A percentile compares a stretch with the other conserved stretches of the same genome.
Evolutionary conservation across 768 basidiomycete species (phyloP).

Genomic region (Chlorophyllum brunneum): DNA sequence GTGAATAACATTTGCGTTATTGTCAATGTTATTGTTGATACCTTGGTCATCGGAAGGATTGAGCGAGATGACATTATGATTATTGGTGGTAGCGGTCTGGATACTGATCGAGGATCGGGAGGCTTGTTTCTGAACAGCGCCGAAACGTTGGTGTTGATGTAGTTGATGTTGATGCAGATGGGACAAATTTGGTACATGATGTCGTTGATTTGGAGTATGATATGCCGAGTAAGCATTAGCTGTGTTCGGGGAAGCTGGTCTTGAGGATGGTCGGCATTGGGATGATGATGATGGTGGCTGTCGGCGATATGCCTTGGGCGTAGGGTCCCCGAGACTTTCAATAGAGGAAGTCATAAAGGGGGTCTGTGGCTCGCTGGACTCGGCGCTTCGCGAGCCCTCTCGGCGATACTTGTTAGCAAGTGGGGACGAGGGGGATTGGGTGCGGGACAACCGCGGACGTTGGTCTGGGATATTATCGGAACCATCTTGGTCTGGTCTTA

Average conservation of each 20-base stretch:
- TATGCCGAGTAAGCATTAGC: not conserved
- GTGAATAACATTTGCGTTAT: slow-evolving; percentile 24
- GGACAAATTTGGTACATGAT: not conserved
- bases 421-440: slow-evolving; percentile 24
- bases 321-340: slow-evolving; percentile 28
- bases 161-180: not conserved
- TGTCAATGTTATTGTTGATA: slow-evolving; percentile 3
- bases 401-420: slow-evolving; percentile 19
- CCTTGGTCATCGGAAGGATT: not conserved
- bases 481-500: slow-evolving; percentile 6
- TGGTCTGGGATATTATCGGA: slow-evolving; percentile 3
- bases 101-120: slow-evolving; percentile 3
- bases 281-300: not conserved
- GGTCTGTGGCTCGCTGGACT: slow-evolving; percentile 23
- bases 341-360: slow-evolving; percentile 30
- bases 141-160: not conserved
- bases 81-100: not conserved
- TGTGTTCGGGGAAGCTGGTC: slow-evolving; percentile 8
- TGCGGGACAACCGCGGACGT: slow-evolving; percentile 4
- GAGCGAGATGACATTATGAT: not conserved
- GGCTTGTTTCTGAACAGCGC: not conserved
- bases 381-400: slow-evolving; percentile 3
- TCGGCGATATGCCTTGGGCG: slow-evolving; percentile 16
- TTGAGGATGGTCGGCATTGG: slow-evolving; percentile 9
- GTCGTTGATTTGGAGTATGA: not conserved